Evolutionary conservation across 164 flowering plant genomes (phyloP), one percentile per base, ranked within the genome.

Genomic region (Umbilicus rupestris): DNA sequence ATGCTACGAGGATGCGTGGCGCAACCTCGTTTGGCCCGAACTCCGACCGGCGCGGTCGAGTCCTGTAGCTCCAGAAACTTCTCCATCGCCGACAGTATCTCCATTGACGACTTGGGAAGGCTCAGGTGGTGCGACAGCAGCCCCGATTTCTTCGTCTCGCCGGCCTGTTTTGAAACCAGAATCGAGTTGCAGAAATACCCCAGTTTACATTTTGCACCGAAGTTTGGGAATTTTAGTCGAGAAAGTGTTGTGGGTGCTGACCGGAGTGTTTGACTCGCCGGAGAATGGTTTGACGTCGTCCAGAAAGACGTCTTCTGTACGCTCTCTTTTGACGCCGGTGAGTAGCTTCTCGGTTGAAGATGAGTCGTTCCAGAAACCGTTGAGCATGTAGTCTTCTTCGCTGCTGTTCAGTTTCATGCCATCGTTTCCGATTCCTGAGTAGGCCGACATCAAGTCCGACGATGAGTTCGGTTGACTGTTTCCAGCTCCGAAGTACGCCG

Each of bases 1-100:
- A 94, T 94, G 78, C 99, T 91, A 65, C 96, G 73, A 1, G 97
- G 97, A 63, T 91, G 97, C 69, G 96, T 91, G 19, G 97, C 97
- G 70, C 85, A 91, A n/a, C 97, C 97, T 28, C 97, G 73, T 72
- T 91, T 91, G 2, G 97, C 97, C 70, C 97, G 78, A 66, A 81
- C 75, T 72, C 79, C 87, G 65, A 90, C 87, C 31, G 94, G 93
- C 26, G 87, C 87, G 26, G 64, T n/a, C 11, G 91, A 77, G 65
- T 88, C 93, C 68, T 83, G 86, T 55, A 84, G 77, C 44, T 85
- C 85, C 76, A 87, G 47, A 50, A 79, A 69, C 52, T 82, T 83
- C 41, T 87, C 90, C 67, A 90, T 70, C 19, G 85, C 76, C 3
- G 83, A 78, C 74, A 87, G 73, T 74, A 87, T 75, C 62, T 86